Conservation (phyloP, 345 rosid genomes). For the Gossypium australe region DNA sequence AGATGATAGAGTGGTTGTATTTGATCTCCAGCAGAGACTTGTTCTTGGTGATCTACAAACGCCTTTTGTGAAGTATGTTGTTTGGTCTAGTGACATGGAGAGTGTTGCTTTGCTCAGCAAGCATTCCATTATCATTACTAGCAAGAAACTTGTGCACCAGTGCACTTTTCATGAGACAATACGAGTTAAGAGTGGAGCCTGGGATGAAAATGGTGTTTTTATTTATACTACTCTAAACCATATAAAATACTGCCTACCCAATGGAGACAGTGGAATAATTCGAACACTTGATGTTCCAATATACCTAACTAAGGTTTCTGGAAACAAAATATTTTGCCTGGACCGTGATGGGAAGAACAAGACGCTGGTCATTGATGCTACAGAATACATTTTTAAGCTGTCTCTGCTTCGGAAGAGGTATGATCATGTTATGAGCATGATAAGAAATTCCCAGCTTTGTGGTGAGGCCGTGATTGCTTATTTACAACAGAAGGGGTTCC, state of each 20-base stretch:
- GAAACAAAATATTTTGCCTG: slow-evolving; percentile 64
- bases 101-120: slow-evolving; percentile 92
- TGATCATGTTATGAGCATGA: slow-evolving; percentile 96
- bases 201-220: slow-evolving; percentile 94
- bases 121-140: slow-evolving; percentile 79
- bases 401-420: slow-evolving; percentile 72
- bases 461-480: slow-evolving; percentile 98
- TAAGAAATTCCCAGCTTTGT: slow-evolving; percentile 85
- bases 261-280: slow-evolving; percentile 87
- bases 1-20: slow-evolving; percentile 78
- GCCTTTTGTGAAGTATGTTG: slow-evolving; percentile 70
- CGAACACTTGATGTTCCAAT: slow-evolving; percentile 80
- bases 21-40: slow-evolving; percentile 87
- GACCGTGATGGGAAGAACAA: slow-evolving; percentile 86
- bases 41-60: slow-evolving; percentile 86
- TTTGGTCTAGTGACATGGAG: slow-evolving; percentile 96
- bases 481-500: slow-evolving; percentile 94
- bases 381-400: slow-evolving; percentile 86
- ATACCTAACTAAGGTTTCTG: slow-evolving; percentile 73
- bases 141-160: slow-evolving; percentile 74
- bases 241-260: slow-evolving; percentile 89
- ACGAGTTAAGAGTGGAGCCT: slow-evolving; percentile 91
- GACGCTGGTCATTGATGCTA: slow-evolving; percentile 65
- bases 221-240: slow-evolving; percentile 86
- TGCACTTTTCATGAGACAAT: slow-evolving; percentile 94